Evolutionary conservation across 2,329 filamentous ascomycete genomes (phyloP), one percentile per base, ranked within the genome.

Genomic region (Aspergillus fijiensis): DNA sequence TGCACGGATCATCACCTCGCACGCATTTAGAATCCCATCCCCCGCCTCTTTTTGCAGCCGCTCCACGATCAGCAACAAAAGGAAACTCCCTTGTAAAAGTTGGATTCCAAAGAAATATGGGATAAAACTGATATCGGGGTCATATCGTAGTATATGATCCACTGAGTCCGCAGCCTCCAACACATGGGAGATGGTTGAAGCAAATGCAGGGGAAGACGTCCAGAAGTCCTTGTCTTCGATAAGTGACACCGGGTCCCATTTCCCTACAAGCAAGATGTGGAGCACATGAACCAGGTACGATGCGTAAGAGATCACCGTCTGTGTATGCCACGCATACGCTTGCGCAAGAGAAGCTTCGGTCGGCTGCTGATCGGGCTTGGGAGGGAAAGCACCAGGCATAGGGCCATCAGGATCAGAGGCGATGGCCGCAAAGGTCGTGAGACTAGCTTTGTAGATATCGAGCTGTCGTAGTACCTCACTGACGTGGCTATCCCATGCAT

Each of bases 71-170:
- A 96, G 81, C 1, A 96, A 84, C 25, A 96, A 80, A 47, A 96
- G 78, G 74, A 96, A 96, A 45, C 91, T 96, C 5, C 92, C 93
- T 72, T 97, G 93, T 5, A 97, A 81, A 2, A 97, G 82, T 73
- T 96, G 96, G 62, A 96, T 94, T 60, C 92, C 93, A 66, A 96
- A 96, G 80, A 96, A 96, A 80, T 96, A 96, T 1, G 93, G 93
- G 91, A 96, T 96, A 76, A 96, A 96, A 75, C 94, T 93, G 53
- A 96, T 82, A 59, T 95, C 92, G 0, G 93, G 91, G 71, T 97
- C 93, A 72, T 90, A 91, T 69, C 96, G 91, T 49, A 97, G 86
- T 57, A 97, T 95, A 69, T 91, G 88, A 72, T 86, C 87, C 66
- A 96, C 90, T 12, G 92, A 92, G 76, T 96, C 91, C 4, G 93